Percentiles rank a stretch among this genome's conserved stretches.
Evolutionary conservation across 148 eudicot species (phyloP).

Genomic region (Salicornia ramosissima): DNA sequence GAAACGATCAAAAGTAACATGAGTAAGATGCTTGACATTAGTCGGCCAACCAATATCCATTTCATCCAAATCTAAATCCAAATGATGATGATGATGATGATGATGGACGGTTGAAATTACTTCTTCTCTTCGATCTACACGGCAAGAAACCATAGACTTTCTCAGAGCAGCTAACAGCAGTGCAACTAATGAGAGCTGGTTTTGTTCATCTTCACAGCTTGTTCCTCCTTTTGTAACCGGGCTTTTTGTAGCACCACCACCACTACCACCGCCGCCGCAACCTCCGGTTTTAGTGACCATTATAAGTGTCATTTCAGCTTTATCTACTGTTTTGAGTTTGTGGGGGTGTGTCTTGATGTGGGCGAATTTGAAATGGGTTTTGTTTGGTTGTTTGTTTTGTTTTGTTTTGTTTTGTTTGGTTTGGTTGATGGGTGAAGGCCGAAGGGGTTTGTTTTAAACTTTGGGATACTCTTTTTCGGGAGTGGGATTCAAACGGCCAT

Average conservation of each 20-base stretch:
- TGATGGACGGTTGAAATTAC: conserved; percentile 41
- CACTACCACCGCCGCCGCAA: conserved; percentile 27
- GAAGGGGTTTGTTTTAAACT: too few species aligned
- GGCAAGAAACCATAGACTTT: conserved; percentile 51
- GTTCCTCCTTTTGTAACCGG: not conserved
- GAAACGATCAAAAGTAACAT: conserved; percentile 86
- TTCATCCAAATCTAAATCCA: not conserved
- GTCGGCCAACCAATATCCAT: conserved; percentile 99
- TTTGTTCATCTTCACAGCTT: conserved; percentile 18
- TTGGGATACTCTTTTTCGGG: conserved; percentile 2
- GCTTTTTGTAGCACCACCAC: conserved; percentile 20
- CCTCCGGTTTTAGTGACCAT: conserved; percentile 41
- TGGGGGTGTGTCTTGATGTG: not conserved
- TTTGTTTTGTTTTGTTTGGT: too few species aligned
- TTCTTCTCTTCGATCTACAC: conserved; percentile 39
- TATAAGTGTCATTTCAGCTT: conserved; percentile 35
- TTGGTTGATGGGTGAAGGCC: too few species aligned
- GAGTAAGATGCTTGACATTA: conserved; percentile 75
- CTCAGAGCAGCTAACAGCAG: conserved; percentile 44
- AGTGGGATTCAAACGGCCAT: conserved; percentile 16
- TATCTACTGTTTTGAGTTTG: not conserved
- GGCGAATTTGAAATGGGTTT: not conserved
- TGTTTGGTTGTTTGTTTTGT: not conserved
- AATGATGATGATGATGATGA: not conserved
- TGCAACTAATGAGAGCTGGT: conserved; percentile 38